Evolutionary conservation across 371 early-diverging fungal species (phyloP).

Genomic region (Mortierella sp.): DNA sequence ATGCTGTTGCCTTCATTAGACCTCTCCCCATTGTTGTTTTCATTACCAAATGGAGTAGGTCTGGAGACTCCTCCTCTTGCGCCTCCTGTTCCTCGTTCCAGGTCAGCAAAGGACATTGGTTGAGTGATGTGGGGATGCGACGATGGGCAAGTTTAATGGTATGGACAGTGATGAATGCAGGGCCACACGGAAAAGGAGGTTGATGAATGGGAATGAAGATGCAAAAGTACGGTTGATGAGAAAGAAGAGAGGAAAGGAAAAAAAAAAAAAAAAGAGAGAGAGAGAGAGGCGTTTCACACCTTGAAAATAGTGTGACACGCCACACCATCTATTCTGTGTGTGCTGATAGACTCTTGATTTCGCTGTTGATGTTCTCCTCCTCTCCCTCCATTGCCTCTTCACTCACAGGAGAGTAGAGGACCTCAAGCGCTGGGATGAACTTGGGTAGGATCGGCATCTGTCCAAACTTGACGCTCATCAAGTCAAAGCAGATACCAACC

Average conservation of each 20-base stretch:
- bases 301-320: neutral
- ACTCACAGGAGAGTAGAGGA: conserved; percentile 58
- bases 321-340: neutral
- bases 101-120: conserved; percentile 50
- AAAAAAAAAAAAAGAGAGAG: neutral
- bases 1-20: conserved; percentile 31
- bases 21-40: conserved; percentile 8
- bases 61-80: conserved; percentile 12
- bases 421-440: conserved; percentile 65
- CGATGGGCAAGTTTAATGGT: neutral
- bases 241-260: neutral
- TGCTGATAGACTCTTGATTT: conserved; percentile 17
- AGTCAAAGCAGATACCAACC: conserved; percentile 86
- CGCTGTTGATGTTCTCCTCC: conserved; percentile 25
- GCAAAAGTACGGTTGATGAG: neutral
- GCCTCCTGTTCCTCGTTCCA: conserved; percentile 48
- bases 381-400: conserved; percentile 62
- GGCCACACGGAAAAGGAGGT: conserved; percentile 3
- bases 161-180: conserved; percentile 1
- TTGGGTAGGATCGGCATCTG: conserved; percentile 72
- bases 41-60: conserved; percentile 19
- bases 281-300: neutral
- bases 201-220: neutral
- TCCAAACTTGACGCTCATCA: conserved; percentile 75
- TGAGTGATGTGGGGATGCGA: neutral